A percentile compares a stretch with the other conserved stretches of the same genome.
phyloP scores from a whole-genome alignment of 208 protist genomes.

The Trypanosoma platydactyli region DNA sequence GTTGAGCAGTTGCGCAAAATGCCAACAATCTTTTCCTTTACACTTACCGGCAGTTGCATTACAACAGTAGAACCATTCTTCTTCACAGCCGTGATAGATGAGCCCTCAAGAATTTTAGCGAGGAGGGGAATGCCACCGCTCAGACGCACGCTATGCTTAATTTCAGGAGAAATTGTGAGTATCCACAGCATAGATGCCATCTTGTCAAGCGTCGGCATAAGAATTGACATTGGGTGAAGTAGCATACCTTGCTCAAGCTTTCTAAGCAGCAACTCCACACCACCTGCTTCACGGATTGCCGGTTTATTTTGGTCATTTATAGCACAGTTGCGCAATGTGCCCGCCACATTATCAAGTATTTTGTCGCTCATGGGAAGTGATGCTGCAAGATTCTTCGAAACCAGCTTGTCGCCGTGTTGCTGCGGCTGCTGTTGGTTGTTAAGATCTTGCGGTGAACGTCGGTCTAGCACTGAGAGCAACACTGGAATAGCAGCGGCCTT shows the following conservation, averaged over 20 bases:
- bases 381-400: constrained; percentile 17
- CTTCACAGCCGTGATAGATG: constrained; percentile 51
- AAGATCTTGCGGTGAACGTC: background rate
- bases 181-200: constrained; percentile 91
- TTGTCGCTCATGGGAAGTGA: constrained; percentile 55
- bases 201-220: constrained; percentile 80
- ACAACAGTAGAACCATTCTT: constrained; percentile 4
- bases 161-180: constrained; percentile 85
- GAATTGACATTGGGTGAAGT: constrained; percentile 30
- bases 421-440: background rate
- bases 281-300: constrained; percentile 79
- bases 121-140: constrained; percentile 74
- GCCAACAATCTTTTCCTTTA: constrained; percentile 85
- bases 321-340: constrained; percentile 91
- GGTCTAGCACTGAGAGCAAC: constrained; percentile 67
- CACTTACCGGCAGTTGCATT: constrained; percentile 55
- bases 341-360: constrained; percentile 89
- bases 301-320: constrained; percentile 93
- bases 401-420: background rate
- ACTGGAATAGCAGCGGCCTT: constrained; percentile 83
- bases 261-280: constrained; percentile 76
- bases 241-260: constrained; percentile 57
- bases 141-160: constrained; percentile 85
- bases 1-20: constrained; percentile 90
- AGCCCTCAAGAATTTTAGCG: constrained; percentile 56